These are phyloP conservation scores for Garcileccinum viscosum DNA, from an alignment of 1,284 basidiomycete genomes.

Conservation along the genomic window DNA sequence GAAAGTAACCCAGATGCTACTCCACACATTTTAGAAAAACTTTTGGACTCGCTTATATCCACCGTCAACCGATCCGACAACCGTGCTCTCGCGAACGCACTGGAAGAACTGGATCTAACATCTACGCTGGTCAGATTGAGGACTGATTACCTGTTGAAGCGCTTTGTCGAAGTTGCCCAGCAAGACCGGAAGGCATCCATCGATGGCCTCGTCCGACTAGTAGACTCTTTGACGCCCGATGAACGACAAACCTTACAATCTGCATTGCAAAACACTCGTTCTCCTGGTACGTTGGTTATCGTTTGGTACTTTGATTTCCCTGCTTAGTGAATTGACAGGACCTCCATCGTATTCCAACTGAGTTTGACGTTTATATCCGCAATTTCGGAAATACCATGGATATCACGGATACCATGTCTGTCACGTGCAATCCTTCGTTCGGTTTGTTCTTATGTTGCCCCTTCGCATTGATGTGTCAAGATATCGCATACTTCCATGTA, in stretches of 20 bases:
- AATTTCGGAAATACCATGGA: constrained; percentile 12
- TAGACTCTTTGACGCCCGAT: constrained; percentile 74
- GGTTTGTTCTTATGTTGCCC: constrained; percentile 7
- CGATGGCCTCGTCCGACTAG: constrained; percentile 68
- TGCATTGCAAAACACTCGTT: constrained; percentile 64
- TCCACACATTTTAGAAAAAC: constrained; percentile 61
- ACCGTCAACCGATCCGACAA: constrained; percentile 59
- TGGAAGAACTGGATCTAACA: constrained; percentile 73
- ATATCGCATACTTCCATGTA: constrained; percentile 27
- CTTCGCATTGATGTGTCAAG: constrained; percentile 20
- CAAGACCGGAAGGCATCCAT: constrained; percentile 75
- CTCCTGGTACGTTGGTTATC: constrained; percentile 52
- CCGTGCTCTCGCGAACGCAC: constrained; percentile 60
- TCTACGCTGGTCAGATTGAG: constrained; percentile 65
- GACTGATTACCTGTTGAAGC: constrained; percentile 67
- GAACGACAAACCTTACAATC: constrained; percentile 69
- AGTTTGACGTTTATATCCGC: constrained; percentile 12
- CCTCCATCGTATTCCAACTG: constrained; percentile 45
- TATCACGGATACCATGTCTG: too few relatives aligned
- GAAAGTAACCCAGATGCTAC: constrained; percentile 69
- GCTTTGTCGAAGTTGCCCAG: constrained; percentile 65
- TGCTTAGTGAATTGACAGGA: constrained; percentile 29
- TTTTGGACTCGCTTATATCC: constrained; percentile 65
- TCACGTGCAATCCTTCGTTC: constrained; percentile 10
- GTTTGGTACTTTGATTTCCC: neutral